Conservation (phyloP, 768 basidiomycete genomes). For the Cyathus striatus region DNA sequence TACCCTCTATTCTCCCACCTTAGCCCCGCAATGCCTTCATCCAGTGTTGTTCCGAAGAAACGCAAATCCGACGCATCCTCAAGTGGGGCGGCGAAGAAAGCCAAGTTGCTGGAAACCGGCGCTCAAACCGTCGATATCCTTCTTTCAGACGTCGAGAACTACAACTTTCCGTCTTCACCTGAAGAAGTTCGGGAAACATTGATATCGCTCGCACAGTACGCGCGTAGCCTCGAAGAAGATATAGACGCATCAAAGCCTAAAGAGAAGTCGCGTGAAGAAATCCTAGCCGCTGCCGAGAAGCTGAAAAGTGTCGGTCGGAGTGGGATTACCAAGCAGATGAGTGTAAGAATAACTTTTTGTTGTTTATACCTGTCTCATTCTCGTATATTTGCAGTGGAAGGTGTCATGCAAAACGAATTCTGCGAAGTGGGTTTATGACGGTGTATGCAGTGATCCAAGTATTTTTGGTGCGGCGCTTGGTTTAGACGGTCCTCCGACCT, state of each 20-base stretch:
- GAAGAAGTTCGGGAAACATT: slow-evolving; percentile 14
- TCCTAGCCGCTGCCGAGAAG: slow-evolving; percentile 39
- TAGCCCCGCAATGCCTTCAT: slow-evolving; percentile 19
- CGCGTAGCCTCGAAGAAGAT: slow-evolving; percentile 21
- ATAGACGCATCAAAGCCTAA: slow-evolving; percentile 17
- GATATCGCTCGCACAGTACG: slow-evolving; percentile 13
- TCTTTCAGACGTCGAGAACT: slow-evolving; percentile 28
- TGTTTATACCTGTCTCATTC: no score
- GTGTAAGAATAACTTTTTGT: slow-evolving; percentile 19
- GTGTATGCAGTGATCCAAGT: slow-evolving; percentile 40
- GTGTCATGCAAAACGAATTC: slow-evolving; percentile 39
- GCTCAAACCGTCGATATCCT: slow-evolving; percentile 24
- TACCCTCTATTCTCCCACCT: slow-evolving; percentile 33
- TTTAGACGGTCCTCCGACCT: slow-evolving; percentile 38
- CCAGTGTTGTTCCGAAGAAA: slow-evolving; percentile 20
- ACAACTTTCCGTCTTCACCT: slow-evolving; percentile 26
- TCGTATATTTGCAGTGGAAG: slow-evolving; percentile 40
- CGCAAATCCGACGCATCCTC: slow-evolving; percentile 28
- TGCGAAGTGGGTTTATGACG: slow-evolving; percentile 49
- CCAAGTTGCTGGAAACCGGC: slow-evolving; percentile 18
- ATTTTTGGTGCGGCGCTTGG: slow-evolving; percentile 42
- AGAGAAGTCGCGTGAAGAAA: slow-evolving; percentile 29
- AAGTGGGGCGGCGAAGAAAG: slow-evolving; percentile 21
- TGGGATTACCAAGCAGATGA: slow-evolving; percentile 50
- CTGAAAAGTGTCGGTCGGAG: slow-evolving; percentile 37